Conservation (phyloP, 1,139 yeast species). For the Geotrichum reessii region DNA sequence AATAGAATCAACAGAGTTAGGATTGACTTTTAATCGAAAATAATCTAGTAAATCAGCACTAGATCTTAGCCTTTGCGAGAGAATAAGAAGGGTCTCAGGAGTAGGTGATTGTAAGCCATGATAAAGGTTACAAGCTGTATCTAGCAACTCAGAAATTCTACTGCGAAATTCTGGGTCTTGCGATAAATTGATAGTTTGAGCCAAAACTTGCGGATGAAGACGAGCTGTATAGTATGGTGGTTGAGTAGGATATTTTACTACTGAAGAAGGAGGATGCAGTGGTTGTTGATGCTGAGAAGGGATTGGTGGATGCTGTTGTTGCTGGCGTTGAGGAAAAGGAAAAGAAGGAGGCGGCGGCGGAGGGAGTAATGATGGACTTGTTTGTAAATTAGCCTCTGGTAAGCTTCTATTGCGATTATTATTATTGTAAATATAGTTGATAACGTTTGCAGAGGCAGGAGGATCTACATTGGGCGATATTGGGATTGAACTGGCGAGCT, state of each 20-base stretch:
- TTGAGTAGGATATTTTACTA: not conserved
- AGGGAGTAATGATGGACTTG: not conserved
- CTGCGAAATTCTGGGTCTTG: slow-evolving; percentile 13
- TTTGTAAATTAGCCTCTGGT: not conserved
- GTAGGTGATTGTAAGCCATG: slow-evolving; percentile 8
- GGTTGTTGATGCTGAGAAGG: slow-evolving; percentile 4
- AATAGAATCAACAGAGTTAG: not conserved
- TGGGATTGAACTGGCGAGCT: slow-evolving; percentile 13
- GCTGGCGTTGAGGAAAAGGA: slow-evolving; percentile 3
- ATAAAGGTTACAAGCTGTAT: slow-evolving; percentile 15
- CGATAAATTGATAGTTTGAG: not conserved
- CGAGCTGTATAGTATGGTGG: slow-evolving; percentile 1
- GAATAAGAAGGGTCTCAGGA: slow-evolving; percentile 10
- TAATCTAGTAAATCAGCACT: slow-evolving; percentile 16
- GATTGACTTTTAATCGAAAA: not conserved
- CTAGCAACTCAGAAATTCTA: slow-evolving; percentile 10
- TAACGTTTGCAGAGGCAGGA: not conserved
- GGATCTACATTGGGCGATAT: not conserved
- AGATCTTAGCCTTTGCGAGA: slow-evolving; percentile 13
- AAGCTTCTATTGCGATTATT: not conserved
- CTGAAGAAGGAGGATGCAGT: slow-evolving; percentile 4
- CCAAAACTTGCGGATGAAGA: slow-evolving; percentile 2
- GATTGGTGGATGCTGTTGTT: not conserved
- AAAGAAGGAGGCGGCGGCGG: slow-evolving; percentile 1
- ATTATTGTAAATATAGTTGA: not conserved